Conservation (phyloP, 1,284 basidiomycete species). For the Fomitiporia mediterranea region DNA sequence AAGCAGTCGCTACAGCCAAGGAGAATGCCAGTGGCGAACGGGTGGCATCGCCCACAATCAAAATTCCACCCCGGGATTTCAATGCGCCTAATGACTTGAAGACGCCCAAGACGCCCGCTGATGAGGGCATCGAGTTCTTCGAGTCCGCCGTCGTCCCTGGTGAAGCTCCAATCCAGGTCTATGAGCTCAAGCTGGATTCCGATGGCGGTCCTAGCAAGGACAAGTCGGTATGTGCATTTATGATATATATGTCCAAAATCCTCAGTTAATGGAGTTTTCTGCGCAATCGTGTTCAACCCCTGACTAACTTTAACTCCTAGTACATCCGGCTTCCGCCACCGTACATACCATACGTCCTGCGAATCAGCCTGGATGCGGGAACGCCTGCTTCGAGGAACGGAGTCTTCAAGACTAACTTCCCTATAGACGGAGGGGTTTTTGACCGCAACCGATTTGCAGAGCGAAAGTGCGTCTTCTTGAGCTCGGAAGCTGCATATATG, state of each 20-base stretch:
- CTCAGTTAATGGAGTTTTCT: too few relatives aligned
- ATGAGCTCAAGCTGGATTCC: constrained; percentile 78
- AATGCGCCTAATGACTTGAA: constrained; percentile 29
- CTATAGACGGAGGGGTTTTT: constrained; percentile 84
- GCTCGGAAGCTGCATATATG: constrained; percentile 5
- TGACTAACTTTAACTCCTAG: too few relatives aligned
- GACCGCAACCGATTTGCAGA: constrained; percentile 72
- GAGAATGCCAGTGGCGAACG: constrained; percentile 4
- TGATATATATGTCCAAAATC: too few relatives aligned
- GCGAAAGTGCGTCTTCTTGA: constrained; percentile 55
- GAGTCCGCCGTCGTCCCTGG: constrained; percentile 49
- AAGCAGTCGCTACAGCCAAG: not conserved
- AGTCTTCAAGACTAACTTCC: constrained; percentile 91
- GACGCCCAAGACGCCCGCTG: constrained; percentile 84
- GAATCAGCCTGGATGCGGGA: constrained; percentile 86
- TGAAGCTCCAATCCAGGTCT: constrained; percentile 72
- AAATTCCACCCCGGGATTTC: constrained; percentile 25
- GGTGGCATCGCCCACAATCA: constrained; percentile 22
- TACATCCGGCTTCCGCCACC: constrained; percentile 93
- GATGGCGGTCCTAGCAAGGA: constrained; percentile 87
- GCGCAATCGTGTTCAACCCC: too few relatives aligned
- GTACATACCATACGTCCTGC: constrained; percentile 81
- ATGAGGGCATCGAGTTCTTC: constrained; percentile 88
- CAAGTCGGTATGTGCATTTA: constrained; percentile 58
- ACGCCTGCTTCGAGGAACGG: constrained; percentile 85